Evolutionary conservation across 2,329 filamentous ascomycete genomes (phyloP), one percentile per base, ranked within the genome.

Genomic region (Colletotrichum sp.): DNA sequence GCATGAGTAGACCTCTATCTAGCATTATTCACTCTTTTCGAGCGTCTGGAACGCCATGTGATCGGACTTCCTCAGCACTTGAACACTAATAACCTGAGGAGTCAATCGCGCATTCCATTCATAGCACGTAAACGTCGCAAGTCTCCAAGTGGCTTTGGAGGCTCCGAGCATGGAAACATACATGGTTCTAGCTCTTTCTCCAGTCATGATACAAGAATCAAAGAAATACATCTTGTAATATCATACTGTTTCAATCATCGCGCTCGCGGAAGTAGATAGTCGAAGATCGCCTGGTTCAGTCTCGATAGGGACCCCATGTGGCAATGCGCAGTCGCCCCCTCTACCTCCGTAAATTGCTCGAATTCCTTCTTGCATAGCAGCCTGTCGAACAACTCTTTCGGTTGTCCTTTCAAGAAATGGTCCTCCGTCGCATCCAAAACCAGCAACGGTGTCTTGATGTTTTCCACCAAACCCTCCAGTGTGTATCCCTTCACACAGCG

Each of bases 211-310:
- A 8, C 36, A 6, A 44, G 2, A 3, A 18, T 2, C 15, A 18
- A 18, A 39, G 2, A 44, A 0, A 1, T 9, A 44, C 36, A 44
- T 44, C 3, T 2, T 18, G 0, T n/a, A 10, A 6, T n/a, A 10
- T 10, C 18, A 44, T 44, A 44, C 0, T n/a, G 5, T 4, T n/a
- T 3, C 0, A n/a, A 12, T 12, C 5, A 44, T 44, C 5, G 18
- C 18, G 0, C 39, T 44, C 39, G 9, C 18, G 39, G 39, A n/a
- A n/a, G 39, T n/a, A 44, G 18, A 44, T n/a, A 44, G 39, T 44
- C 18, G 0, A 44, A 44, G 3, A 44, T 6, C 18, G 39, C 18
- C 18, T 44, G 39, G 39, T 44, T 44, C 18, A 44, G 5, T 2
- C 39, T n/a, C 3, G 9, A 2, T 6, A 12, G 39, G 18, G 39